phyloP scores from a whole-genome alignment of 768 basidiomycete species.

The Termitomyces sp. region DNA sequence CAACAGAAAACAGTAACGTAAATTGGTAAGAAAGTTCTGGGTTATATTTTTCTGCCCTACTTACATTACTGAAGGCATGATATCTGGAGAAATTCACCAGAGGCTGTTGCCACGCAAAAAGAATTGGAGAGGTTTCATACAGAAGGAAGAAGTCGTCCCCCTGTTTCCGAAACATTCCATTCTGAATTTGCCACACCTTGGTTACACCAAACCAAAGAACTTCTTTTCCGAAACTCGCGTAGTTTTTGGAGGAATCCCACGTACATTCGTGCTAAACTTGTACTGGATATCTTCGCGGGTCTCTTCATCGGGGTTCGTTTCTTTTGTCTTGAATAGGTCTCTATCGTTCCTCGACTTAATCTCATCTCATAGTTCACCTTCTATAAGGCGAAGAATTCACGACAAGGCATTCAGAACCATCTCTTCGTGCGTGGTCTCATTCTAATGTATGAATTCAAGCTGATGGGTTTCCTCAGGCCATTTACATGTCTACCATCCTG shows the following conservation, averaged over 20 bases:
- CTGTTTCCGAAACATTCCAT: slow-evolving; percentile 30
- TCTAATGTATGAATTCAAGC: background rate
- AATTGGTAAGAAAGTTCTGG: slow-evolving; percentile 50
- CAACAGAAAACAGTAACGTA: slow-evolving; percentile 42
- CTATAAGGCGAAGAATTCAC: slow-evolving; percentile 47
- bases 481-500: slow-evolving; percentile 53
- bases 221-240: slow-evolving; percentile 38
- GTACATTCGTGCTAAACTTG: slow-evolving; percentile 55
- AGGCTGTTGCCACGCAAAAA: slow-evolving; percentile 23
- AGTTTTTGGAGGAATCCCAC: slow-evolving; percentile 57
- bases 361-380: slow-evolving; percentile 45
- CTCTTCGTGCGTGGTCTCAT: slow-evolving; percentile 45
- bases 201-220: slow-evolving; percentile 38
- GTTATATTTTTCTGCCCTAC: slow-evolving; percentile 29
- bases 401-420: slow-evolving; percentile 59
- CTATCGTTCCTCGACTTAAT: slow-evolving; percentile 3
- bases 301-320: slow-evolving; percentile 43
- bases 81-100: slow-evolving; percentile 43
- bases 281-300: slow-evolving; percentile 48
- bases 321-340: slow-evolving; percentile 4
- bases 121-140: slow-evolving; percentile 44
- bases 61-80: slow-evolving; percentile 11
- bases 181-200: slow-evolving; percentile 50
- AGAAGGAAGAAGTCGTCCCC: slow-evolving; percentile 42
- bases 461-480: slow-evolving; percentile 28